These are phyloP conservation scores for Dactylonectria macrodidyma DNA, from an alignment of 2,329 filamentous ascomycete genomes.

Conservation along the genomic window DNA sequence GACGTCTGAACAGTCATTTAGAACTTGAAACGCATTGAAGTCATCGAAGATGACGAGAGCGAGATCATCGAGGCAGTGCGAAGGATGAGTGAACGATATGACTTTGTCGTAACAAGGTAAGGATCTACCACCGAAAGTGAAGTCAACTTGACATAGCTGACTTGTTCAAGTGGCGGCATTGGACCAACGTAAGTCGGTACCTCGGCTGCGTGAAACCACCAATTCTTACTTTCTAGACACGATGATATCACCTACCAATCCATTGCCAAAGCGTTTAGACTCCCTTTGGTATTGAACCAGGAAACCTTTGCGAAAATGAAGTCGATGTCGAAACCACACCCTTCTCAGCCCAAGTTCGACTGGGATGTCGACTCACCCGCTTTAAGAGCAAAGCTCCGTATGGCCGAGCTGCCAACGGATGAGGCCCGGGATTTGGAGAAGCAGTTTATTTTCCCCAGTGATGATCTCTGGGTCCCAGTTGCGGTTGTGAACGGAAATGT, in stretches of 20 bases:
- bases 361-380: conserved; percentile 88
- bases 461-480: conserved; percentile 93
- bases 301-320: conserved; percentile 88
- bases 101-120: conserved; percentile 91
- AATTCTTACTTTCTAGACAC: conserved; percentile 71
- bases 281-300: conserved; percentile 84
- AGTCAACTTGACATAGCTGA: conserved; percentile 24
- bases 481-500: conserved; percentile 92
- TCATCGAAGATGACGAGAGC: conserved; percentile 91
- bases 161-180: conserved; percentile 81
- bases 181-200: conserved; percentile 82
- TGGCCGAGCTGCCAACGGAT: conserved; percentile 90
- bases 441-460: conserved; percentile 84
- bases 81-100: conserved; percentile 90
- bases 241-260: conserved; percentile 98
- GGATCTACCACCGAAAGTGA: conserved; percentile 1
- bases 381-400: conserved; percentile 86
- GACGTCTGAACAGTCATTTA: conserved; percentile 46
- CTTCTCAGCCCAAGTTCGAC: conserved; percentile 81
- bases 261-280: conserved; percentile 89
- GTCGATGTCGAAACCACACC: conserved; percentile 80
- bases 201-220: not conserved
- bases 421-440: conserved; percentile 73
- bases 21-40: conserved; percentile 88
- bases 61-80: conserved; percentile 91